A percentile compares a stretch with the other conserved stretches of the same genome.
These are phyloP conservation scores for Rhizophagus clarus DNA, from an alignment of 192 early-diverging fungal species.

Conservation along the genomic window DNA sequence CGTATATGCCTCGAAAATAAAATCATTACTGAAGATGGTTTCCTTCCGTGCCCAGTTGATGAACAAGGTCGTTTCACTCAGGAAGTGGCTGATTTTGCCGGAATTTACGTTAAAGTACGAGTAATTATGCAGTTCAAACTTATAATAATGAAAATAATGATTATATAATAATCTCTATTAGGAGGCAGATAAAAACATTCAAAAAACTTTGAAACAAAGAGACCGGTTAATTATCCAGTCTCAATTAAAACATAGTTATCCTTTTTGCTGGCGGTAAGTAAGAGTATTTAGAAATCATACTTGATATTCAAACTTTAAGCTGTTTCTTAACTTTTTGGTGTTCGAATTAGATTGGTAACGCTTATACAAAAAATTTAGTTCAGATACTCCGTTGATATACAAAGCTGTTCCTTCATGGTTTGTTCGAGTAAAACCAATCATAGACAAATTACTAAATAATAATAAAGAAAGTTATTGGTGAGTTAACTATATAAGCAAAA, in stretches of 20 bases:
- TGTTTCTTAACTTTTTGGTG: slow-evolving; percentile 10
- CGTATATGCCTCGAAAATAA: slow-evolving; percentile 84
- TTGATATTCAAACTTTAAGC: neutral
- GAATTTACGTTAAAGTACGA: slow-evolving; percentile 79
- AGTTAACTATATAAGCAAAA: neutral
- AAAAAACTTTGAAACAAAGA: slow-evolving; percentile 83
- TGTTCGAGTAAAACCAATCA: slow-evolving; percentile 83
- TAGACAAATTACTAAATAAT: slow-evolving; percentile 83
- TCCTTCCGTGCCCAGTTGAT: slow-evolving; percentile 89
- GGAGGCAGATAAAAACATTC: slow-evolving; percentile 96
- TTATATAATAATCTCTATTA: slow-evolving; percentile 7
- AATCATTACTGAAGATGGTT: slow-evolving; percentile 81
- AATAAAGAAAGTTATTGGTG: slow-evolving; percentile 88
- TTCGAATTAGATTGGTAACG: slow-evolving; percentile 2
- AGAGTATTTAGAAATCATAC: neutral
- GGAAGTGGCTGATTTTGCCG: slow-evolving; percentile 77
- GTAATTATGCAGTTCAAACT: neutral
- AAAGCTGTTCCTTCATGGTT: slow-evolving; percentile 98
- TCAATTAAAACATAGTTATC: slow-evolving; percentile 90
- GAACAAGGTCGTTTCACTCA: slow-evolving; percentile 81
- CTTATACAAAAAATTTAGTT: slow-evolving; percentile 37
- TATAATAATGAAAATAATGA: neutral
- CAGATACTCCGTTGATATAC: slow-evolving; percentile 97
- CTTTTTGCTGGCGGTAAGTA: slow-evolving; percentile 88
- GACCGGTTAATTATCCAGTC: slow-evolving; percentile 90